Evolutionary conservation across 768 basidiomycete genomes (phyloP), one percentile per base, ranked within the genome.

Genomic region (Leccinum sublutescens): DNA sequence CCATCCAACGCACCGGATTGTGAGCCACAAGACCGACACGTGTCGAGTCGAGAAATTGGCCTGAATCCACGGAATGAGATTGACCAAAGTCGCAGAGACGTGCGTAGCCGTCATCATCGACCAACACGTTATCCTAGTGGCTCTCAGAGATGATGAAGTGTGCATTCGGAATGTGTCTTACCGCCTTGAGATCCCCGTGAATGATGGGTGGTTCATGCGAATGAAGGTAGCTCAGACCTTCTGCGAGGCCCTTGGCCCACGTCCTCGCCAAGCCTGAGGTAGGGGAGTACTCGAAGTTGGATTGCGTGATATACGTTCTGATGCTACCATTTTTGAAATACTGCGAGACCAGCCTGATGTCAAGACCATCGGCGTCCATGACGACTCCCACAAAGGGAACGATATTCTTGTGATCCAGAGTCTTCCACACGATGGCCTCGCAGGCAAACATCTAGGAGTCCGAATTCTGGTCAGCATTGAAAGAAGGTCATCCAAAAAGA

Each of bases 141-240:
- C 19, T 21, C 5, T 67, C 52, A 58, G 55, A 50, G 23, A 49
- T 14, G 31, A 47, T 17, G 15, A 52, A 27, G 12, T 49, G 54
- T 48, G 8, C 3, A 17, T n/a, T 61, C 3, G 17, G 17, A 51
- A 21, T 19, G 21, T 54, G 23, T 40, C 71, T 64, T 52, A 60
- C 78, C 31, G 71, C 73, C 61, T 79, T 80, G 27, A 80, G 31
- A 62, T 80, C 79, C 7, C 78, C 76, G 25, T 80, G 78, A 14
- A 77, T 60, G 27, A 80, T 66, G 31, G 71, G 66, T 0, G 71
- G 71, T 4, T 68, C 55, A 15, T 63, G 61, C 7, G 6, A 17
- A 23, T 74, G 71, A 21, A 74, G 59, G 40, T 68, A 74, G 12
- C 47, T 15, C 12, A 72, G 60, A 25, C 34, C 73, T 40, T 61